Evolutionary conservation across 164 flowering plant genomes (phyloP), one percentile per base, ranked within the genome.

Genomic region (Stephania japonica): DNA sequence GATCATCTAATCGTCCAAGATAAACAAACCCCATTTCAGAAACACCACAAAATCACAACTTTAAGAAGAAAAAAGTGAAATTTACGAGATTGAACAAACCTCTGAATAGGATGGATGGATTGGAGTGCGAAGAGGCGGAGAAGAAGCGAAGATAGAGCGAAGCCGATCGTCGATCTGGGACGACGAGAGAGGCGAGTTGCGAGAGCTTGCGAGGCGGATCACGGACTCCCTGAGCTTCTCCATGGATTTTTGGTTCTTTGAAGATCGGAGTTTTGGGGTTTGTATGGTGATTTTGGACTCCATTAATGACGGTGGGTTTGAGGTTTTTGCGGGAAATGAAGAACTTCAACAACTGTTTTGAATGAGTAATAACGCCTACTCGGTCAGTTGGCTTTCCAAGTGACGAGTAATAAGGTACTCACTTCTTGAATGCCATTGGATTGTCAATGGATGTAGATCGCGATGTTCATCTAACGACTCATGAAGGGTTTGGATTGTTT

Each of bases 1-100:
- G 25, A 86, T 84, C 88, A 87, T 86, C 89, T 87, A 56, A 63
- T 49, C 32, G 2, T n/a, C 23, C 32, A 11, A 70, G 23, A 53
- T 19, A 68, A 68, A 44, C 8, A 78, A n/a, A 21, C 24, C 72
- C 68, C 71, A 70, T 53, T 59, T 21, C 24, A n/a, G 6, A 7
- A 21, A 26, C n/a, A 26, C 68, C 56, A 16, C 7, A 25, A 72
- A 32, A 32, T 32, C 38, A 4, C 38, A 32, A 32, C 38, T 32
- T 32, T 32, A 32, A 72, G 32, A 24, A 19, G 32, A 64, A n/a
- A 5, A 42, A 42, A 59, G 2, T 50, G 19, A 42, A 10, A 7
- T 6, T 41, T 9, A 18, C 32, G 56, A 12, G 14, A 12, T 3
- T 11, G 66, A 74, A 53, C 72, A 16, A 21, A 85, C 84, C 83